Evolutionary conservation across 177 flowering plant species (phyloP), one percentile per base, ranked within the genome.

Genomic region (Vitis hybrid): DNA sequence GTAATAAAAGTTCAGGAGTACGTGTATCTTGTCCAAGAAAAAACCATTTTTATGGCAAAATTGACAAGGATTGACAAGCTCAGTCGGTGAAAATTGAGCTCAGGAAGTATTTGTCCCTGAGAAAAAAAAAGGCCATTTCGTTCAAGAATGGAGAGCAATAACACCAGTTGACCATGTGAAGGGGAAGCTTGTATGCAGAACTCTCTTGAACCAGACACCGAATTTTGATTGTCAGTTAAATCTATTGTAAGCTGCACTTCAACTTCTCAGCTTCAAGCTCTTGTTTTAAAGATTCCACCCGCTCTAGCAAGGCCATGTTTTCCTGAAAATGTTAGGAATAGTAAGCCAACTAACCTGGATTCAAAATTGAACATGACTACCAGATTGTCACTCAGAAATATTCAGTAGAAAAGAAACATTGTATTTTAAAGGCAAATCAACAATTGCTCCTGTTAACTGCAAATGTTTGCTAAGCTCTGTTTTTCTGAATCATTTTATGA

Each of bases 261-360:
- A 77, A 69, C 77, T 86, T 87, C 75, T 74, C 82, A 50, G 77
- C 71, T 62, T 84, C 85, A 56, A 87, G 85, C 78, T 90, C 92
- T 55, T 80, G 78, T 32, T 78, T 83, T 71, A 93, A 72, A 30
- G 83, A 69, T 73, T 88, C 86, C 60, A 88, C 74, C 65, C 73
- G 77, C 56, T 83, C 80, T 60, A 83, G 79, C 74, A 93, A 79
- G 52, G 75, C 90, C 46, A 62, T 56, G 24, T 90, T 93, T 83
- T 93, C 97, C 98, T 93, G 81, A 11, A 21, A 63, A 64, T 9
- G 15, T 32, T 2, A n/a, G 6, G 40, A 50, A 1, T 12, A 17
- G 17, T 32, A 4, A 10, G 40, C n/a, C 8, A 56, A 30, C 11
- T 60, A 21, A 55, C 5, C 18, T 27, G 32, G 21, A 57, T 56